Conservation (phyloP, 2,329 filamentous ascomycete species). For the Penicillium sp. region DNA sequence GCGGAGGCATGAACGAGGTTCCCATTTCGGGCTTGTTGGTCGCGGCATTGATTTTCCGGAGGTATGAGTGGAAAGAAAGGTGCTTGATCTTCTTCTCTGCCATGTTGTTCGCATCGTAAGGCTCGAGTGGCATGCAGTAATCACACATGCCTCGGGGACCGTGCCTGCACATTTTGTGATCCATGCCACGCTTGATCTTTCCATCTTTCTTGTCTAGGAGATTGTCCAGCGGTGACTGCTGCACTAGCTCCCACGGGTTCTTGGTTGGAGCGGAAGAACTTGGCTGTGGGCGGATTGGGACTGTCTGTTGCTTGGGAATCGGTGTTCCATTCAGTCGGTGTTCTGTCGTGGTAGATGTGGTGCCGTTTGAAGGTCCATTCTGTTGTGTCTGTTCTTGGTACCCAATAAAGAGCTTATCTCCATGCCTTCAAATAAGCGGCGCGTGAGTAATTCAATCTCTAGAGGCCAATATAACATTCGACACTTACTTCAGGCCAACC, state of each 20-base stretch:
- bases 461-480: neutral
- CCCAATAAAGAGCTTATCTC: slow-evolving; percentile 83
- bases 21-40: slow-evolving; percentile 95
- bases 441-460: slow-evolving; percentile 13
- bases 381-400: slow-evolving; percentile 63
- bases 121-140: slow-evolving; percentile 95
- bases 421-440: slow-evolving; percentile 62
- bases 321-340: slow-evolving; percentile 42
- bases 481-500: slow-evolving; percentile 57
- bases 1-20: slow-evolving; percentile 91
- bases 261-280: slow-evolving; percentile 64
- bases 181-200: slow-evolving; percentile 75
- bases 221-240: slow-evolving; percentile 85
- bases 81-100: slow-evolving; percentile 98
- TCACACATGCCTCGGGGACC: slow-evolving; percentile 98
- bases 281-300: slow-evolving; percentile 61
- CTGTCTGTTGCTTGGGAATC: slow-evolving; percentile 53
- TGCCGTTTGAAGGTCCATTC: slow-evolving; percentile 47
- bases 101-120: slow-evolving; percentile 85
- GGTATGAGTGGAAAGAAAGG: slow-evolving; percentile 88
- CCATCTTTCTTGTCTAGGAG: slow-evolving; percentile 82
- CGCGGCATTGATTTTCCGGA: slow-evolving; percentile 91
- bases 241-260: slow-evolving; percentile 90
- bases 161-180: slow-evolving; percentile 88
- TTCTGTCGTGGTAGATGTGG: slow-evolving; percentile 23